Evolutionary conservation across 495 filamentous ascomycete genomes (phyloP), one percentile per base, ranked within the genome.

Genomic region (Ramalina peruviana): DNA sequence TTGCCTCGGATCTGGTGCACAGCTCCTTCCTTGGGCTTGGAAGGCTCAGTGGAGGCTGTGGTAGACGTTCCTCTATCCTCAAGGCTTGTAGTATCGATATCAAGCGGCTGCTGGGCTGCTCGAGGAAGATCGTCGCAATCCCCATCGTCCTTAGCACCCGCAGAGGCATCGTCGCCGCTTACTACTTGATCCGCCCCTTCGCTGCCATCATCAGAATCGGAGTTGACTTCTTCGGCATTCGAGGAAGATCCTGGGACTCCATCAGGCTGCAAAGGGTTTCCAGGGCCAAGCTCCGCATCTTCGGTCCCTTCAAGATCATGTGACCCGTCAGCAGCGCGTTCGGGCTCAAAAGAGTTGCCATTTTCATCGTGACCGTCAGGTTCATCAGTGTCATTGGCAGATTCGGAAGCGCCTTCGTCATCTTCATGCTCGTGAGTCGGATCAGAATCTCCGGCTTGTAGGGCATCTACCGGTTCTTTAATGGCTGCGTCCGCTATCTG

Each of bases 1-100:
- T 94, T 90, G 36, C 88, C 92, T 23, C 90, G 86, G 37, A 83
- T 33, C 30, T 33, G 30, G 30, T 7, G 7, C 30, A 33, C 12
- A 33, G 30, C 41, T 26, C 30, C 30, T 42, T 40, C 30, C 36
- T 40, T 17, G 30, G 38, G 15, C 20, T 4, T 21, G 25, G 40
- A 17, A 23, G 40, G 37, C 13, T 25, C 36, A 23, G 44, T 52
- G 15, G 43, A 37, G 21, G 38, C 40, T 5, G 10, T 36, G 9
- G 52, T 33, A 13, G 48, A 48, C 9, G 65, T 43, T 16, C 55
- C 20, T 37, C 68, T 67, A 37, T 41, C 7, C 21, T 17, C 17
- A 7, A 23, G 43, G 26, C 6, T n/a, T 23, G 26, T 7, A n/a
- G 19, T 45, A 11, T 45, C 16, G 25, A 16, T n/a, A 21, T 25